phyloP scores from a whole-genome alignment of 371 early-diverging fungal genomes.

The Rhizopus sp. region DNA sequence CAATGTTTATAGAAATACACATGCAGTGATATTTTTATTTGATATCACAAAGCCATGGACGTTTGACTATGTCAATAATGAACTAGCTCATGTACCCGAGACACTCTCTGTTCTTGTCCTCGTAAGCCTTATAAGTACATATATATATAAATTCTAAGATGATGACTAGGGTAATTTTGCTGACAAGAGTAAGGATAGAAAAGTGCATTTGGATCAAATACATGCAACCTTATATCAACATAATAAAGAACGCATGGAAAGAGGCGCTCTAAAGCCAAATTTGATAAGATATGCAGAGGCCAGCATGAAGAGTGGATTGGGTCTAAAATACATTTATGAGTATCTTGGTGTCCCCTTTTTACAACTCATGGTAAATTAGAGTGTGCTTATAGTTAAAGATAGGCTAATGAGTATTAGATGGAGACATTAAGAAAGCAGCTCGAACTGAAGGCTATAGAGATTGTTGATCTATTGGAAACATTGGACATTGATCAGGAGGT shows the following conservation, averaged over 20 bases:
- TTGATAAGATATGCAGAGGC: slow-evolving; percentile 62
- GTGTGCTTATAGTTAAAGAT: neutral
- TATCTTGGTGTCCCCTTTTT: slow-evolving; percentile 67
- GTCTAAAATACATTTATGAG: slow-evolving; percentile 62
- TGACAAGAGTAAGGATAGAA: slow-evolving; percentile 44
- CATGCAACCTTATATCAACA: slow-evolving; percentile 48
- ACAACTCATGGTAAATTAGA: slow-evolving; percentile 53
- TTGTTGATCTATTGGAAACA: slow-evolving; percentile 42
- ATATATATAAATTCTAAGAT: neutral
- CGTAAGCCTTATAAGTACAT: slow-evolving; percentile 30
- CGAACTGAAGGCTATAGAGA: slow-evolving; percentile 42
- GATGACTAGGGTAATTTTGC: slow-evolving; percentile 47
- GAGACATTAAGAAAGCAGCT: slow-evolving; percentile 61
- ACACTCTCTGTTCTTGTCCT: slow-evolving; percentile 57
- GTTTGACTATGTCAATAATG: slow-evolving; percentile 58
- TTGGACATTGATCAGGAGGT: slow-evolving; percentile 36
- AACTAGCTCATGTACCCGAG: slow-evolving; percentile 56
- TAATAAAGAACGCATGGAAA: slow-evolving; percentile 45
- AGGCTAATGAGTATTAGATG: slow-evolving; percentile 32
- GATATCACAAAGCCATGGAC: slow-evolving; percentile 69
- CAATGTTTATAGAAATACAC: slow-evolving; percentile 66
- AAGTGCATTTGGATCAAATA: slow-evolving; percentile 35
- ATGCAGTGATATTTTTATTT: slow-evolving; percentile 61
- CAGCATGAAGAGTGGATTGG: slow-evolving; percentile 64
- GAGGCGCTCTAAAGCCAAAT: slow-evolving; percentile 53